Percentiles rank a stretch among this genome's conserved stretches.
Conservation (phyloP, 352 stramenopile genomes). For the Phytophthora citricola region DNA sequence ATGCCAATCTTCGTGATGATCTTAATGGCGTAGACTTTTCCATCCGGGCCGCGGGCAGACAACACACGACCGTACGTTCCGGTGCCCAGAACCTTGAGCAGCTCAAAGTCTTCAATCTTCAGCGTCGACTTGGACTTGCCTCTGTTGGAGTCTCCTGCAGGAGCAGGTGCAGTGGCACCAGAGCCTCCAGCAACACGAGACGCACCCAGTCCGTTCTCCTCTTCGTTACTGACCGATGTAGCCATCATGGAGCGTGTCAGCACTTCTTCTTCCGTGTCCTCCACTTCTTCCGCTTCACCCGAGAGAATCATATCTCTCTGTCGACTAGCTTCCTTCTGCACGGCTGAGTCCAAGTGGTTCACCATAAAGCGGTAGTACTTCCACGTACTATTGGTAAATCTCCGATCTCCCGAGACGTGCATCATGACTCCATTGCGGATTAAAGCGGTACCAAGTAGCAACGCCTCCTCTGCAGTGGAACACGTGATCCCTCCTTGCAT, state of each 20-base stretch:
- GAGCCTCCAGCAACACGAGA: conserved; percentile 30
- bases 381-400: conserved; percentile 84
- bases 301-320: conserved; percentile 76
- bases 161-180: conserved; percentile 12
- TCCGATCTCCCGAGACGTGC: conserved; percentile 73
- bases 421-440: conserved; percentile 75
- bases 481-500: conserved; percentile 88
- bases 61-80: conserved; percentile 87
- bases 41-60: conserved; percentile 70
- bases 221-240: conserved; percentile 68
- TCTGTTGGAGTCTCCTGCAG: conserved; percentile 39
- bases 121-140: conserved; percentile 83
- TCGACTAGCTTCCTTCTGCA: conserved; percentile 55
- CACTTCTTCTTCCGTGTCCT: conserved; percentile 72
- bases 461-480: conserved; percentile 83
- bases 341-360: conserved; percentile 65
- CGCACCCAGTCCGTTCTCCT: conserved; percentile 49
- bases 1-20: conserved; percentile 92
- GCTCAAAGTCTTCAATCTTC: conserved; percentile 89
- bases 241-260: conserved; percentile 66
- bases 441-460: conserved; percentile 75
- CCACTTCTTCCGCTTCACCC: conserved; percentile 77
- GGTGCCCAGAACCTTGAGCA: conserved; percentile 85
- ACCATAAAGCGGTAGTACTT: conserved; percentile 91
- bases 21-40: conserved; percentile 88